A percentile compares a stretch with the other conserved stretches of the same genome.
Evolutionary conservation across 352 stramenopile genomes (phyloP).

Genomic region (Globisporangium yorkense): DNA sequence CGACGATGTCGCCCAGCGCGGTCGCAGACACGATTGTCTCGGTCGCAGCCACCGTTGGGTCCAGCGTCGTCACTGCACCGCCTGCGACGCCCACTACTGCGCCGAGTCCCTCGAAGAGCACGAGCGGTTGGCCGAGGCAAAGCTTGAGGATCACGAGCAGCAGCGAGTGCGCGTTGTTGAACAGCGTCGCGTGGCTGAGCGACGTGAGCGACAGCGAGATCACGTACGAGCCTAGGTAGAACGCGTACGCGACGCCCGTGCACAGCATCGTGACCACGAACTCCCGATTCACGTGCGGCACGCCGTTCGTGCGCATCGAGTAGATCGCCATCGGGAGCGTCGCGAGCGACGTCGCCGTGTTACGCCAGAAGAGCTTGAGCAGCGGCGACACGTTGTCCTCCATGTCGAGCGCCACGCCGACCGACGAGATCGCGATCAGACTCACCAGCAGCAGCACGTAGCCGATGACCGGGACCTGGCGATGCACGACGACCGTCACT

Average conservation of each 20-base stretch:
- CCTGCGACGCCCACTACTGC: conserved; percentile 75
- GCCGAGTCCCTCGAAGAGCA: conserved; percentile 68
- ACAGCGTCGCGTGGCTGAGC: conserved; percentile 81
- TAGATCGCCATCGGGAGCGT: conserved; percentile 57
- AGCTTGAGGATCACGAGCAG: conserved; percentile 69
- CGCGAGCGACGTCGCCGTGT: conserved; percentile 60
- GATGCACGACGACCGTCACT: conserved; percentile 32
- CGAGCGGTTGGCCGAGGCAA: conserved; percentile 53
- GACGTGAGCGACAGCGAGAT: conserved; percentile 74
- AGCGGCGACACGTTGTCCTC: conserved; percentile 70
- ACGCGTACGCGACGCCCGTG: conserved; percentile 63
- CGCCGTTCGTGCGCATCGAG: conserved; percentile 45
- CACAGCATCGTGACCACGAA: conserved; percentile 51
- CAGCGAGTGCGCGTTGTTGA: conserved; percentile 86
- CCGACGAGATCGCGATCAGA: conserved; percentile 71
- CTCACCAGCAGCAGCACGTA: conserved; percentile 67
- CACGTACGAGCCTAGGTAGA: conserved; percentile 81
- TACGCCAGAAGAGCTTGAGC: conserved; percentile 83
- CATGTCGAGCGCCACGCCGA: conserved; percentile 66
- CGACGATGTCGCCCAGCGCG: conserved; percentile 54
- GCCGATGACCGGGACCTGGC: conserved; percentile 66
- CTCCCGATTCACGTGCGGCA: conserved; percentile 60
- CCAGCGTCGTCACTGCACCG: conserved; percentile 65
- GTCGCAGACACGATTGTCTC: conserved; percentile 28
- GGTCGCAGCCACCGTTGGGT: conserved; percentile 30